Evolutionary conservation across 176 grass and related monocot species (phyloP).

Genomic region (Zoysia japonica): DNA sequence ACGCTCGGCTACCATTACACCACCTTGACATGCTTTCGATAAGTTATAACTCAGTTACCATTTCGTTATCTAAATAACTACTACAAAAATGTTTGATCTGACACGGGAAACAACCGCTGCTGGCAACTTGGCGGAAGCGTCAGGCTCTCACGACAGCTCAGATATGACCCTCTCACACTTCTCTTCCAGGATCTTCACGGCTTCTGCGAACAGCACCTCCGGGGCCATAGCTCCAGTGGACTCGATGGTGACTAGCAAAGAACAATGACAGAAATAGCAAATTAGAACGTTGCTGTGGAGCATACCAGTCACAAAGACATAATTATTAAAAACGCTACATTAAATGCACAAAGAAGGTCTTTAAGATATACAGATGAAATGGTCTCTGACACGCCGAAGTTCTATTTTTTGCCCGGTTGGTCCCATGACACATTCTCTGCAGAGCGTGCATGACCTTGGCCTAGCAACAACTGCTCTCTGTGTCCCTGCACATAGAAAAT

Average conservation of each 20-base stretch:
- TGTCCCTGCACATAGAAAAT: conserved; percentile 39
- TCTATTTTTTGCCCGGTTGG: conserved; percentile 38
- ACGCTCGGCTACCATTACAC: too few relatives aligned
- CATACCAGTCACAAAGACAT: not conserved
- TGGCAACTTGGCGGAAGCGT: too few relatives aligned
- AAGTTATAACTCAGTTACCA: not conserved
- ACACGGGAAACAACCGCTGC: not conserved
- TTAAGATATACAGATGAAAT: conserved; percentile 81
- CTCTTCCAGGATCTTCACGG: conserved; percentile 73
- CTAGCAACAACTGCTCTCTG: conserved; percentile 64
- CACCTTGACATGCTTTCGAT: too few relatives aligned
- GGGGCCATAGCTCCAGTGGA: conserved; percentile 62
- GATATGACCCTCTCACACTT: conserved; percentile 77
- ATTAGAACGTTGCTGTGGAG: not conserved
- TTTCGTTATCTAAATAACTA: not conserved
- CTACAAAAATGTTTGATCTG: not conserved
- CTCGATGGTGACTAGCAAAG: conserved; percentile 71
- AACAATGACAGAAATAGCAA: conserved; percentile 14
- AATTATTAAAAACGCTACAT: not conserved
- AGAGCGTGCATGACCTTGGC: conserved; percentile 74
- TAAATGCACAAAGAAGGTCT: not conserved
- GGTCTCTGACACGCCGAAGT: conserved; percentile 74
- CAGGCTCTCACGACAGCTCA: conserved; percentile 52
- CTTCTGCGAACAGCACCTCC: conserved; percentile 78
- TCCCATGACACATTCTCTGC: conserved; percentile 70